Evolutionary conservation across 805 yeast genomes (phyloP), one percentile per base, ranked within the genome.

Genomic region (Candida namnaoensis): DNA sequence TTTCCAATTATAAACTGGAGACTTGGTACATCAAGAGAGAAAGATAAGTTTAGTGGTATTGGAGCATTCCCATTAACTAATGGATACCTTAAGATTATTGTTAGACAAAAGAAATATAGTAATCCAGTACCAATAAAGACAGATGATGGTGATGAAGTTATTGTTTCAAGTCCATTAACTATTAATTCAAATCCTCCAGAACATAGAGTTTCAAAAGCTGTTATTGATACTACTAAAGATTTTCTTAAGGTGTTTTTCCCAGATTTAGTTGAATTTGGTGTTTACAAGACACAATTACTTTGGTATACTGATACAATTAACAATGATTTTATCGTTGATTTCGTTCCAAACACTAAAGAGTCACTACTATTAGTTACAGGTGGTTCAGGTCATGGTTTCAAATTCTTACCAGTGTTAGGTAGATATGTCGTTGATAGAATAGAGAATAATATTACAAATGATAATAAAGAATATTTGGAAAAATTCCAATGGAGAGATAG

Each of bases 1-100:
- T 58, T 63, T 44, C 69, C 71, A n/a, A 41, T 61, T 35, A 36
- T 60, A 8, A 52, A 48, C 8, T 66, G 69, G 69, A 64, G 53
- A 47, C 42, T 51, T 2, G 63, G 59, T 0, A 58, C 58, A 30
- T 50, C 56, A 0, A 49, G 57, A 34, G 65, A 63, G 33, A 52
- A 57, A 25, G 57, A 55, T 34, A 27, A 39, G 24, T 42, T 51
- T 19, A 61, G 56, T 30, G 69, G 68, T 2, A 43, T 65, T 44
- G 57, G 57, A 39, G 46, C 61, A 44, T 65, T 65, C 46, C 69
- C 69, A 28, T 36, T 49, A 13, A 53, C 58, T 39, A 56, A 58
- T 37, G 69, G 69, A 1, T 51, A 51, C 40, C 47, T 66, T 52
- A 65, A 66, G 46, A 49, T 65, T 8, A 57, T 63, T 38, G 48